A percentile compares a stretch with the other conserved stretches of the same genome.
phyloP scores from a whole-genome alignment of 169 alveolate species.

The Plasmodium ovale region DNA sequence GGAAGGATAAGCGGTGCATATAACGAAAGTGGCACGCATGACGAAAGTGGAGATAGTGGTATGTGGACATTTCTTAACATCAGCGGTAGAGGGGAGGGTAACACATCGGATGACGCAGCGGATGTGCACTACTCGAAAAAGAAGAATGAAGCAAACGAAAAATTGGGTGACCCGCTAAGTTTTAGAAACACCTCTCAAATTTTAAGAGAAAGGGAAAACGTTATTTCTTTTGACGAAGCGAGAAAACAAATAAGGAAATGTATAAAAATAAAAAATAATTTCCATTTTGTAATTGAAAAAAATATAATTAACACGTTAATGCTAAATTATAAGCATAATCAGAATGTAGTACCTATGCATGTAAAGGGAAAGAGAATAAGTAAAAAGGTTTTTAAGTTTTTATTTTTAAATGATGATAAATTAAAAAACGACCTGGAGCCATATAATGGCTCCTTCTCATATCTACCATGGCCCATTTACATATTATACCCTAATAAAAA shows the following conservation, averaged over 20 bases:
- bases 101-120: background rate
- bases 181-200: conserved; percentile 10
- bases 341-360: conserved; percentile 41
- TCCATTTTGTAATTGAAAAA: conserved; percentile 14
- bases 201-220: conserved; percentile 38
- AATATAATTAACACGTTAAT: conserved; percentile 17
- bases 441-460: conserved; percentile 32
- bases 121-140: background rate
- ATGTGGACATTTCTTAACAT: conserved; percentile 19
- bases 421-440: conserved; percentile 52
- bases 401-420: conserved; percentile 48
- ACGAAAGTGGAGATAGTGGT: background rate
- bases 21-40: background rate
- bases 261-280: conserved; percentile 50
- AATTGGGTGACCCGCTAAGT: conserved; percentile 1
- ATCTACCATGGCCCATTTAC: conserved; percentile 65
- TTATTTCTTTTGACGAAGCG: conserved; percentile 35
- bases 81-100: background rate
- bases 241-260: conserved; percentile 35
- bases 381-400: conserved; percentile 38
- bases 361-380: conserved; percentile 4
- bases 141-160: conserved; percentile 5
- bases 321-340: conserved; percentile 61
- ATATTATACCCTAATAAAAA: conserved; percentile 28
- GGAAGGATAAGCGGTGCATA: background rate